These are phyloP conservation scores for Umbelopsis vinacea DNA, from an alignment of 192 early-diverging fungal genomes.

Conservation along the genomic window DNA sequence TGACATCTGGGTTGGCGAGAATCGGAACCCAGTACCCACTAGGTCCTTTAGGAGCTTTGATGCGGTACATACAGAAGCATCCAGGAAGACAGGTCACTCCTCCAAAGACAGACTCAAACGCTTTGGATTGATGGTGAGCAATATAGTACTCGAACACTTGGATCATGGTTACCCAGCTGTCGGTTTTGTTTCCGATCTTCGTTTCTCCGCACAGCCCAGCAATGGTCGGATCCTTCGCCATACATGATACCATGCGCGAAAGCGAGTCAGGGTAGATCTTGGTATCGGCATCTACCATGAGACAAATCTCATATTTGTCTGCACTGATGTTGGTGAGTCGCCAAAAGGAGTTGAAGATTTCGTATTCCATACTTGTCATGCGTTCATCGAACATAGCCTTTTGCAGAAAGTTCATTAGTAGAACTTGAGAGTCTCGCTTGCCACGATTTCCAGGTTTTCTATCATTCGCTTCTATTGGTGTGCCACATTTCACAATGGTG, in stretches of 20 bases:
- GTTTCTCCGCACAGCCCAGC: conserved; percentile 84
- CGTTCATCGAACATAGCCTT: conserved; percentile 89
- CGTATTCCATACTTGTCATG: conserved; percentile 83
- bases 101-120: conserved; percentile 86
- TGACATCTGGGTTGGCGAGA: conserved; percentile 81
- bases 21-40: conserved; percentile 83
- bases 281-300: conserved; percentile 89
- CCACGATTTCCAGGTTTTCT: conserved; percentile 86
- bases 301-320: conserved; percentile 76
- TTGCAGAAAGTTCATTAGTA: conserved; percentile 95
- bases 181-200: conserved; percentile 81
- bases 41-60: conserved; percentile 79
- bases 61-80: conserved; percentile 88
- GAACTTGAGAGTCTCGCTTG: conserved; percentile 96
- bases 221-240: conserved; percentile 72
- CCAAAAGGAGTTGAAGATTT: conserved; percentile 78
- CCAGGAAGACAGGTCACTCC: conserved; percentile 85
- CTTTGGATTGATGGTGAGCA: conserved; percentile 81
- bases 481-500: conserved; percentile 71
- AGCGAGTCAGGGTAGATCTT: conserved; percentile 77
- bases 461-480: conserved; percentile 60
- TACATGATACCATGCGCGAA: conserved; percentile 67
- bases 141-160: conserved; percentile 91
- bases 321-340: conserved; percentile 71
- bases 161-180: conserved; percentile 80